Conservation (phyloP, 2,329 filamentous ascomycete genomes). For the Magnaporthiopsis incrustans region DNA sequence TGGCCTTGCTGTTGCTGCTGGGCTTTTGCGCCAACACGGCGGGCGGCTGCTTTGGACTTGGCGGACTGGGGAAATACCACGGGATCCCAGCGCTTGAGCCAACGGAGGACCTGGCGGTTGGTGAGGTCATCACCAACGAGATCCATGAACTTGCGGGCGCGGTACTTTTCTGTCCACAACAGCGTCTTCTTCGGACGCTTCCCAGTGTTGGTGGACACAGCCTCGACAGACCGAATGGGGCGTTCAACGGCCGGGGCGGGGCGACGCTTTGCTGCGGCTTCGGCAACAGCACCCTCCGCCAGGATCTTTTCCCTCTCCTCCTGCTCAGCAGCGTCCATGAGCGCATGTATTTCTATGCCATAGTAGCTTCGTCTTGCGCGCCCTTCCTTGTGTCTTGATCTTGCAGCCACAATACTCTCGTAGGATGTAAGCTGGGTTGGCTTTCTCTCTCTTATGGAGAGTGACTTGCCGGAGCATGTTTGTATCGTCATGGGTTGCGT, state of each 20-base stretch:
- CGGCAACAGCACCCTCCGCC: background rate
- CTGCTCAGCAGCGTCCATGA: conserved; percentile 64
- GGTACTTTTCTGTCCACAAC: conserved; percentile 97
- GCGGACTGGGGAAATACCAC: conserved; percentile 78
- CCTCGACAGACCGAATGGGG: conserved; percentile 36
- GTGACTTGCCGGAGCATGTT: conserved; percentile 49
- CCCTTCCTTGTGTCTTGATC: conserved; percentile 59
- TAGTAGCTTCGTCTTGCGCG: conserved; percentile 74
- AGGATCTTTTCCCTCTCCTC: conserved; percentile 31
- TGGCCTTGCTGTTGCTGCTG: conserved; percentile 35
- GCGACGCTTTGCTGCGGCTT: conserved; percentile 15
- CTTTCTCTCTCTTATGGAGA: conserved; percentile 48
- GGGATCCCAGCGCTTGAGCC: conserved; percentile 91
- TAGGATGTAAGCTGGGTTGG: conserved; percentile 43
- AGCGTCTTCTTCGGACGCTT: conserved; percentile 44
- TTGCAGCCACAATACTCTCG: conserved; percentile 58
- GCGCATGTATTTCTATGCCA: conserved; percentile 80
- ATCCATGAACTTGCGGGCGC: conserved; percentile 84
- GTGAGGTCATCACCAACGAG: conserved; percentile 91
- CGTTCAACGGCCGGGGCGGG: conserved; percentile 9
- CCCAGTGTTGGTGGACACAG: conserved; percentile 10
- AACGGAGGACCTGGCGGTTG: conserved; percentile 80
- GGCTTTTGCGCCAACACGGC: conserved; percentile 16
- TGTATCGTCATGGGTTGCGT: conserved; percentile 1
- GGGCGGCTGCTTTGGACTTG: conserved; percentile 44